A percentile compares a stretch with the other conserved stretches of the same genome.
Evolutionary conservation across 2,329 filamentous ascomycete genomes (phyloP).

Genomic region (Lachnellula hyalina): DNA sequence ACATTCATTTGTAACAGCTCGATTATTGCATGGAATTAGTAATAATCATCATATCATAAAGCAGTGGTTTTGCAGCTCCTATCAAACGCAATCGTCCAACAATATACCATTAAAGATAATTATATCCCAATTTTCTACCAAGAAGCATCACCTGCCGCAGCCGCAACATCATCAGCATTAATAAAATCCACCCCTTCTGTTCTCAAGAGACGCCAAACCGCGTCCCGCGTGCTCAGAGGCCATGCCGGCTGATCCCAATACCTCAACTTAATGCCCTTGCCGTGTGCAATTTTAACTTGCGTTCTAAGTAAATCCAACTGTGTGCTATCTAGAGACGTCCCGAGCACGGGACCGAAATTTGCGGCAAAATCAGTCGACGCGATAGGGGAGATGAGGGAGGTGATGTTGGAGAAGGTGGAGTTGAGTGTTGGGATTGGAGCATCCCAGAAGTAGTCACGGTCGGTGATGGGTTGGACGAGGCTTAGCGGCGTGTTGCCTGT

Average conservation of each 20-base stretch:
- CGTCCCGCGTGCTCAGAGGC: slow-evolving; percentile 48
- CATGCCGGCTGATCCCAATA: slow-evolving; percentile 57
- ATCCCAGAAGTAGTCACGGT: slow-evolving; percentile 57
- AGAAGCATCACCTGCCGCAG: slow-evolving; percentile 12
- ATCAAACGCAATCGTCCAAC: too few relatives aligned
- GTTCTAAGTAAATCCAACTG: slow-evolving; percentile 39
- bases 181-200: slow-evolving; percentile 53
- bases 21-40: too few relatives aligned
- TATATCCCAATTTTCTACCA: too few relatives aligned
- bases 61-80: too few relatives aligned
- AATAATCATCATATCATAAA: too few relatives aligned
- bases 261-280: slow-evolving; percentile 44
- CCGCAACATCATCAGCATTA: slow-evolving; percentile 52
- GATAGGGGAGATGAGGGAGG: slow-evolving; percentile 27
- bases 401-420: slow-evolving; percentile 25
- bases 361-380: slow-evolving; percentile 52
- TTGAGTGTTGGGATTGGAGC: slow-evolving; percentile 31
- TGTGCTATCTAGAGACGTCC: slow-evolving; percentile 39
- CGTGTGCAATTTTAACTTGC: slow-evolving; percentile 43
- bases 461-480: slow-evolving; percentile 39
- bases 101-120: too few relatives aligned
- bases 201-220: slow-evolving; percentile 49
- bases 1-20: too few relatives aligned
- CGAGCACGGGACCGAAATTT: slow-evolving; percentile 45
- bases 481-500: slow-evolving; percentile 40